phyloP scores from a whole-genome alignment of 305 asterid species.

The Coffea humblotiana region DNA sequence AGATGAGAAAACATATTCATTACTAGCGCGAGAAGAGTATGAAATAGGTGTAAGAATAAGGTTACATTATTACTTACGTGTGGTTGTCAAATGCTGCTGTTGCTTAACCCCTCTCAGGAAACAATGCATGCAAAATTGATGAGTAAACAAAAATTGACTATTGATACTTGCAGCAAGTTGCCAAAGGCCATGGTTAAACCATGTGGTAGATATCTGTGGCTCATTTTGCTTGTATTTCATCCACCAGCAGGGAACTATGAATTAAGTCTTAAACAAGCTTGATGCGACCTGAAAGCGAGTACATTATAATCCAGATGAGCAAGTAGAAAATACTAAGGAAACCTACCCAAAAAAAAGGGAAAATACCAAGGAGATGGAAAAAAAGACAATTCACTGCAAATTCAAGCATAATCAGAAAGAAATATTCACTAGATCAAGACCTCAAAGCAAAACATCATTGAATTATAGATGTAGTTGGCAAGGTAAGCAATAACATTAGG shows the following conservation, averaged over 20 bases:
- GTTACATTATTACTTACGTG: conserved; percentile 3
- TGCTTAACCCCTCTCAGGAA: conserved; percentile 2
- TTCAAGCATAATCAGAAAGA: neutral
- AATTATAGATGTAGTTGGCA: neutral
- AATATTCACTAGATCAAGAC: neutral
- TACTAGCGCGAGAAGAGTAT: neutral
- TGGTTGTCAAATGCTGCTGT: neutral
- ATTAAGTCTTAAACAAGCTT: conserved; percentile 63
- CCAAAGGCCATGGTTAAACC: conserved; percentile 7
- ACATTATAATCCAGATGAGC: neutral
- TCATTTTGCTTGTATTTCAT: neutral
- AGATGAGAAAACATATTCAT: neutral
- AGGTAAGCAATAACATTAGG: neutral
- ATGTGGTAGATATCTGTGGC: neutral
- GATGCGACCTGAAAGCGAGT: conserved; percentile 62
- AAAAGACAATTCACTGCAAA: conserved; percentile 5
- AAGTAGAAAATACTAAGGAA: neutral
- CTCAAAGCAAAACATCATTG: neutral
- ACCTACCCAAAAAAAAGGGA: neutral
- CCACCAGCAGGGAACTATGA: neutral
- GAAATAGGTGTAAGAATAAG: neutral
- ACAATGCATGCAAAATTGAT: neutral
- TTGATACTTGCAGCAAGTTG: neutral
- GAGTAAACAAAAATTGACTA: neutral
- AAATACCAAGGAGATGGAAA: neutral